phyloP scores from a whole-genome alignment of 2,329 filamentous ascomycete genomes.

The Bimuria novae-zelandiae region DNA sequence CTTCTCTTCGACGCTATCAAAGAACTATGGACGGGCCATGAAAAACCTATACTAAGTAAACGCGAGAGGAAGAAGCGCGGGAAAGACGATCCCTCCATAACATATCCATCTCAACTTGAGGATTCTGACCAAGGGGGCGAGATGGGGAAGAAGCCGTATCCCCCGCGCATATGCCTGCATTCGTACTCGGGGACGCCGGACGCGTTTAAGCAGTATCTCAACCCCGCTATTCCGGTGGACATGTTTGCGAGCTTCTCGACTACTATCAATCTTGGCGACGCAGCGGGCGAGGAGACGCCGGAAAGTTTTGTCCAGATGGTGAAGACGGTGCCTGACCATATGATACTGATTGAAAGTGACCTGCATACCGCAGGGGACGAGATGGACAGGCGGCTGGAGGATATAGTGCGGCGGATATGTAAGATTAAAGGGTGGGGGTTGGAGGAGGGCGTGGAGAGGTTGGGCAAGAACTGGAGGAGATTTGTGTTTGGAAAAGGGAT shows the following conservation, averaged over 20 bases:
- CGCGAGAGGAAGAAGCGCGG: constrained; percentile 54
- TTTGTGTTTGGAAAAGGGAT: constrained; percentile 86
- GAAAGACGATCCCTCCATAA: constrained; percentile 10
- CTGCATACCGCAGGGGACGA: constrained; percentile 77
- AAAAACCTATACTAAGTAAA: constrained; percentile 64
- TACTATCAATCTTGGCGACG: constrained; percentile 72
- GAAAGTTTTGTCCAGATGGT: constrained; percentile 69
- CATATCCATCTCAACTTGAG: no score
- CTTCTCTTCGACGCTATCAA: constrained; percentile 68
- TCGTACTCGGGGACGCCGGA: constrained; percentile 84
- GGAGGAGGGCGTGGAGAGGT: constrained; percentile 67
- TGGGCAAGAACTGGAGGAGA: constrained; percentile 75
- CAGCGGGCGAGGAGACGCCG: constrained; percentile 52
- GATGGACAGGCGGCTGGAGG: constrained; percentile 79
- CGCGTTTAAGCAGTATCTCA: constrained; percentile 73
- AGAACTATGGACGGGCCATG: constrained; percentile 71
- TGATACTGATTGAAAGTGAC: constrained; percentile 87
- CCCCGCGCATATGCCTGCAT: constrained; percentile 89
- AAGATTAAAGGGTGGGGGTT: constrained; percentile 76
- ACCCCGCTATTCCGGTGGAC: constrained; percentile 71
- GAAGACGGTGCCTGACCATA: constrained; percentile 73
- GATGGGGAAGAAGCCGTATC: constrained; percentile 65
- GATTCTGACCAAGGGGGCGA: constrained; percentile 4
- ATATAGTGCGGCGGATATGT: constrained; percentile 77
- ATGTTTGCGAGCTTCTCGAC: constrained; percentile 90